Evolutionary conservation across 257 asterid species (phyloP), one percentile per base, ranked within the genome.

Genomic region (Solanum bukasovii): DNA sequence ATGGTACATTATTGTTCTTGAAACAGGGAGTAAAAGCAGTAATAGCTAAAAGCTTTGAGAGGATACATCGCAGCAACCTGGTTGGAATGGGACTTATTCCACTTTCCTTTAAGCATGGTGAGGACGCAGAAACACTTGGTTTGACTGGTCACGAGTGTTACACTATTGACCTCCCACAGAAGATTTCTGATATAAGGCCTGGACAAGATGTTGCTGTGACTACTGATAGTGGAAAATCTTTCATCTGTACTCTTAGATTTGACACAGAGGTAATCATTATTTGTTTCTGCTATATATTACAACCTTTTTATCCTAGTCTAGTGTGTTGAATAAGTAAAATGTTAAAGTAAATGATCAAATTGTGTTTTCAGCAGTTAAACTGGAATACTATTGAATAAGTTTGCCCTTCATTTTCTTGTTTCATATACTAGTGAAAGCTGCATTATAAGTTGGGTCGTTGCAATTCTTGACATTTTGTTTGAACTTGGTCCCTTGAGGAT

Each of bases 41-140:
- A 89, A 96, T 96, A 56, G 94, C 99, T 81, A 96, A 95, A 88
- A 96, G 98, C 87, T 96, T 94, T 83, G 99, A 96, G 94, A 94
- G 98, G 90, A 96, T 96, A 84, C 98, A 96, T 84, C 98, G 99
- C 59, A 96, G 99, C 87, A 96, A 96, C 92, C 93, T 96, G 87
- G 99, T 94, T 8, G 99, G 99, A 40, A 95, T 95, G 99, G 99
- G 99, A 88, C 94, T 95, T 12, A 75, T 96, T 89, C 99, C 99
- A 56, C 98, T 96, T 21, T 95, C 98, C 90, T 96, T 96, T 93
- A 94, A 94, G 93, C 34, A 94, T 42, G 97, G 98, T 14, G 98
- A 95, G 92, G 98, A 96, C 84, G 92, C 98, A 34, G 99, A 96
- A 9, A 86, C 95, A 1, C 93, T 96, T 27, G 96, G 98, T 77